phyloP scores from a whole-genome alignment of 768 basidiomycete species.

The Lyophyllum decastes region DNA sequence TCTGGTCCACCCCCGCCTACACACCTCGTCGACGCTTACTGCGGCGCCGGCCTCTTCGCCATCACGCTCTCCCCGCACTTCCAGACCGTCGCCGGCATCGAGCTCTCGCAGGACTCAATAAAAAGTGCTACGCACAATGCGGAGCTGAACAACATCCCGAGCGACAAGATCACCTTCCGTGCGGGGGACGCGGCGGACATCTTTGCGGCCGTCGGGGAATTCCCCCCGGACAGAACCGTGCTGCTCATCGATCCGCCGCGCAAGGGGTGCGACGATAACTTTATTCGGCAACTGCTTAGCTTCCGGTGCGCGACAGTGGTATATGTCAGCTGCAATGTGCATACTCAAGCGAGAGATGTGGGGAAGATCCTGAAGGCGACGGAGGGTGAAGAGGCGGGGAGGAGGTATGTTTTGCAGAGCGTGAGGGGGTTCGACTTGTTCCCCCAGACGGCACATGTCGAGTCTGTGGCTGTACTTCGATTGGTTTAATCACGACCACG shows the following conservation, averaged over 20 bases:
- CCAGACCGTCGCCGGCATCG: slow-evolving; percentile 80
- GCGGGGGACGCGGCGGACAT: slow-evolving; percentile 88
- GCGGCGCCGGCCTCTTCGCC: slow-evolving; percentile 86
- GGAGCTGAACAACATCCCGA: slow-evolving; percentile 56
- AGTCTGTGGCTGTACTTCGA: slow-evolving; percentile 73
- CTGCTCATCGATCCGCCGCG: slow-evolving; percentile 90
- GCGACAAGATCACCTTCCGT: slow-evolving; percentile 63
- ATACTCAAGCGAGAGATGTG: slow-evolving; percentile 88
- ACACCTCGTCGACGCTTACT: slow-evolving; percentile 95
- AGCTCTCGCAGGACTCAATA: slow-evolving; percentile 77
- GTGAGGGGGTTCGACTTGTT: slow-evolving; percentile 92
- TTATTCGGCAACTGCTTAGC: slow-evolving; percentile 72
- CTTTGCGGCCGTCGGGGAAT: slow-evolving; percentile 65
- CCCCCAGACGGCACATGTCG: slow-evolving; percentile 95
- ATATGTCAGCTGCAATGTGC: slow-evolving; percentile 95
- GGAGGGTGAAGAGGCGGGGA: slow-evolving; percentile 35
- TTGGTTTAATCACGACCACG: slow-evolving; percentile 27
- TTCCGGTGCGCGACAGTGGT: slow-evolving; percentile 74
- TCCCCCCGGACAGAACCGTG: slow-evolving; percentile 66
- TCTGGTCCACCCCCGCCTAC: slow-evolving; percentile 50
- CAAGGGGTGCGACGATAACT: slow-evolving; percentile 87
- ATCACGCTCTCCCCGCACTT: slow-evolving; percentile 81
- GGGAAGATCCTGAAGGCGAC: slow-evolving; percentile 64
- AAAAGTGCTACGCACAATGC: slow-evolving; percentile 68
- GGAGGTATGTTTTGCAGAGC: slow-evolving; percentile 77